Evolutionary conservation across 1,139 yeast genomes (phyloP), one percentile per base, ranked within the genome.

Genomic region (Blastobotrys illinoisensis): DNA sequence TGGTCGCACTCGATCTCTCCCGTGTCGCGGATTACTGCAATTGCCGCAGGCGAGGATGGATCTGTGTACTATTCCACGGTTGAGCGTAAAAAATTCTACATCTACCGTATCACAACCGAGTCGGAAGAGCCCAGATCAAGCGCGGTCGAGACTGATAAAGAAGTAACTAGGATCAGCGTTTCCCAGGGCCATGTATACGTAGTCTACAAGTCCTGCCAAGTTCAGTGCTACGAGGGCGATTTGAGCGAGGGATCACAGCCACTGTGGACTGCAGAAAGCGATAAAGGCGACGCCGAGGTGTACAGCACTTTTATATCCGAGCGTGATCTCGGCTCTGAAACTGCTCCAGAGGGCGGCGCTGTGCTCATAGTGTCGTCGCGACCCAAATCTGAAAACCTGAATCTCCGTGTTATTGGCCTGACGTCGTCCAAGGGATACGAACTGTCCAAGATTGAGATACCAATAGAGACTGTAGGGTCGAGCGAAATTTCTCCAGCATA

Each of bases 1-100:
- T 86, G 93, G 86, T 82, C 89, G 0, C 79, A 80, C 64, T 81
- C 93, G 4, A 75, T 87, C 45, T 79, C 89, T 3, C 93, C 93
- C 4, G 76, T 79, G 11, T 75, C 81, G 24, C 60, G 71, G 0
- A 78, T 85, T 43, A 65, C 71, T 0, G 67, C 71, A 6, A 58
- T 66, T 13, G 46, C 58, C 6, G 56, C 58, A 19, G 23, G 43
- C 6, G 58, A 52, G 3, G 58, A 51, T 11, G 54, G 45, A 21
- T 44, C 47, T 5, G 24, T 53, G 9, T 49, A 50, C 44, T 55
- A 45, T 40, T 70, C 64, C 13, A 61, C 59, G 16, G 49, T 55
- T 19, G 71, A 68, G 54, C 62, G 71, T 43, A 66, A 66, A 47
- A 64, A 64, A 59, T 45, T 49, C 46, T 55, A 32, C 20, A 52